These are phyloP conservation scores for Xerocomellus dryophilus DNA, from an alignment of 768 basidiomycete genomes.

Conservation along the genomic window DNA sequence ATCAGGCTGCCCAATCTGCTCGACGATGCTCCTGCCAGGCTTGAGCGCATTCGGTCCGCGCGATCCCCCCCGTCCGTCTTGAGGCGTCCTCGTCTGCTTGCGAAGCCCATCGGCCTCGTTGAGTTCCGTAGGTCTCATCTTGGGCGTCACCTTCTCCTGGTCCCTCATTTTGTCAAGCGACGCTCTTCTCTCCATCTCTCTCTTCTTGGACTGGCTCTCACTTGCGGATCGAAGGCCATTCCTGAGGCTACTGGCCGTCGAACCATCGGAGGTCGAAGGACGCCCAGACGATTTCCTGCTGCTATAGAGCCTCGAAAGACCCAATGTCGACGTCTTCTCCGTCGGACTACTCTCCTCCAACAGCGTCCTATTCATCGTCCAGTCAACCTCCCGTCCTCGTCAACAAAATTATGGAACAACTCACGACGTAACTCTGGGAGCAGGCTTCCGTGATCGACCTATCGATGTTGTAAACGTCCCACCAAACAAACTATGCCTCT, in stretches of 20 bases:
- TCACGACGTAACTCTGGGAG: slow-evolving; percentile 67
- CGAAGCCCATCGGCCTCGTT: slow-evolving; percentile 44
- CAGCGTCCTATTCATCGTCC: slow-evolving; percentile 23
- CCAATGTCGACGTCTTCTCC: slow-evolving; percentile 48
- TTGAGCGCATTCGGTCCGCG: slow-evolving; percentile 41
- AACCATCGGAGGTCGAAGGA: slow-evolving; percentile 42
- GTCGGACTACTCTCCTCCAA: slow-evolving; percentile 34
- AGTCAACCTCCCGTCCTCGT: neutral
- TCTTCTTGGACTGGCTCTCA: slow-evolving; percentile 19
- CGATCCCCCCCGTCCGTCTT: slow-evolving; percentile 17
- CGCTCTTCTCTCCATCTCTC: slow-evolving; percentile 23
- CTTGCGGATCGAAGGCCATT: slow-evolving; percentile 21
- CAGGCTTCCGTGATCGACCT: slow-evolving; percentile 74
- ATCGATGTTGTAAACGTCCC: slow-evolving; percentile 56
- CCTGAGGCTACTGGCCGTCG: slow-evolving; percentile 21
- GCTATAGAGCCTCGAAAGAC: slow-evolving; percentile 46
- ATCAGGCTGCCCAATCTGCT: slow-evolving; percentile 90
- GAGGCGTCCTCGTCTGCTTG: slow-evolving; percentile 48
- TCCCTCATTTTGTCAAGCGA: slow-evolving; percentile 21
- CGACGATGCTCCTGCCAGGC: slow-evolving; percentile 70
- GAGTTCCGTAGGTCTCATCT: slow-evolving; percentile 22
- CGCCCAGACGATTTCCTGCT: slow-evolving; percentile 44
- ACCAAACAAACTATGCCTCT: slow-evolving; percentile 84
- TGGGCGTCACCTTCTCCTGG: slow-evolving; percentile 19
- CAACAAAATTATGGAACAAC: slow-evolving; percentile 28